Conservation (phyloP, 768 basidiomycete genomes). For the Serpula lacrymans region DNA sequence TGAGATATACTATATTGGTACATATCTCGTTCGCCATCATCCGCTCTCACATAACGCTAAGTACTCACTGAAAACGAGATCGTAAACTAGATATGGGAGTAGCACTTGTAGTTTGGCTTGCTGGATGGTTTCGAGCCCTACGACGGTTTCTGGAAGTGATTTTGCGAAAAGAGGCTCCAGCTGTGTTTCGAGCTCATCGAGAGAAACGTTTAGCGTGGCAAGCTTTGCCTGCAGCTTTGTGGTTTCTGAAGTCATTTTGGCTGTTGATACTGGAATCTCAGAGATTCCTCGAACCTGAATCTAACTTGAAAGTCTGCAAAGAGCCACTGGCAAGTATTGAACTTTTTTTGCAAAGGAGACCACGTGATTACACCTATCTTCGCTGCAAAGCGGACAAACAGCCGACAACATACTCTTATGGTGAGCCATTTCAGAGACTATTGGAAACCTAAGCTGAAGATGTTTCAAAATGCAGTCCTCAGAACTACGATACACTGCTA, state of each 20-base stretch:
- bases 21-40: neutral
- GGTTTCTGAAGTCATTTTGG: constrained; percentile 35
- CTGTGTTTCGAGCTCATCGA: constrained; percentile 65
- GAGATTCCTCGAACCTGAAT: too few relatives aligned
- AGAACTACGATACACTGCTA: constrained; percentile 92
- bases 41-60: neutral
- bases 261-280: too few relatives aligned
- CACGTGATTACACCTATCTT: too few relatives aligned
- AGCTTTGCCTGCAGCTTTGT: constrained; percentile 39
- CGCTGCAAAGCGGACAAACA: too few relatives aligned
- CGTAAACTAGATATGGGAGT: constrained; percentile 80
- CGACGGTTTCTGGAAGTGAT: constrained; percentile 62
- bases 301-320: too few relatives aligned
- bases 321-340: too few relatives aligned
- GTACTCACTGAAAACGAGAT: constrained; percentile 76
- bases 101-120: constrained; percentile 80
- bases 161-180: constrained; percentile 68
- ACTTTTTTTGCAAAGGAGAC: too few relatives aligned
- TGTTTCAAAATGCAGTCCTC: constrained; percentile 56
- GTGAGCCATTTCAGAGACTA: constrained; percentile 13
- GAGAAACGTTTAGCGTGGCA: constrained; percentile 47
- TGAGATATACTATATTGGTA: constrained; percentile 64
- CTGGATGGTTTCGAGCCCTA: constrained; percentile 66
- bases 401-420: constrained; percentile 21
- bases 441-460: neutral